Evolutionary conservation across 164 flowering plant species (phyloP).

Genomic region (Vitis riparia): DNA sequence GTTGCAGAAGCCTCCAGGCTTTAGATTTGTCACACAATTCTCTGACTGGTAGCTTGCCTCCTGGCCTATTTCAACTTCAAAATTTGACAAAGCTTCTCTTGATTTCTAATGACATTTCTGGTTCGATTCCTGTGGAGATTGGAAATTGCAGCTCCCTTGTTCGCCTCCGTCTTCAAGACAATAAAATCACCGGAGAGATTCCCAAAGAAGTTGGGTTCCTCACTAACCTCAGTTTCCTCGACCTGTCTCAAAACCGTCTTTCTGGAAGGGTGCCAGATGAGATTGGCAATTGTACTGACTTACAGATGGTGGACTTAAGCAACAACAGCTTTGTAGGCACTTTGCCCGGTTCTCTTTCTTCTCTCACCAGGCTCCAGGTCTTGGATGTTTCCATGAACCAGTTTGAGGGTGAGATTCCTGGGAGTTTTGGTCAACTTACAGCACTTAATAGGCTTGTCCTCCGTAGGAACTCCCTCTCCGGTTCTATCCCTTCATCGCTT

Average conservation of each 20-base stretch:
- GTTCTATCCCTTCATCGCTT: conserved; percentile 60
- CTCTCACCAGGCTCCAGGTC: conserved; percentile 44
- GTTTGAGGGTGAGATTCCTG: conserved; percentile 47
- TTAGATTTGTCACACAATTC: conserved; percentile 51
- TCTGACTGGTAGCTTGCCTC: conserved; percentile 54
- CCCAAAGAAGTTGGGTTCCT: conserved; percentile 53
- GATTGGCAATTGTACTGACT: conserved; percentile 42
- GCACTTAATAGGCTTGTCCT: conserved; percentile 56
- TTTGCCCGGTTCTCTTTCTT: conserved; percentile 46
- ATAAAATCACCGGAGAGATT: conserved; percentile 49
- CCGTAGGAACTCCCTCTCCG: conserved; percentile 46
- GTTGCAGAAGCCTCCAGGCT: conserved; percentile 37
- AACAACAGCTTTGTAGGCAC: conserved; percentile 51
- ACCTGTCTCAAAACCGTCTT: conserved; percentile 47
- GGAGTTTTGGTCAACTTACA: conserved; percentile 52
- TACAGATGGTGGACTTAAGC: conserved; percentile 53
- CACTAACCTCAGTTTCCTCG: conserved; percentile 49
- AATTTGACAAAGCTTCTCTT: conserved; percentile 65
- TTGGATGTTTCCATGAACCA: conserved; percentile 50
- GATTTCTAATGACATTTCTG: conserved; percentile 62
- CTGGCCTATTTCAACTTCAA: conserved; percentile 44
- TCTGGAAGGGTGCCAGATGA: conserved; percentile 54
- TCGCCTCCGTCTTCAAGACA: conserved; percentile 45
- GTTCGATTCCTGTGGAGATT: conserved; percentile 51
- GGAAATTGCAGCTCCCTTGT: conserved; percentile 51